Conservation (phyloP, 2,329 filamentous ascomycete genomes). For the Fusarium circinatum region DNA sequence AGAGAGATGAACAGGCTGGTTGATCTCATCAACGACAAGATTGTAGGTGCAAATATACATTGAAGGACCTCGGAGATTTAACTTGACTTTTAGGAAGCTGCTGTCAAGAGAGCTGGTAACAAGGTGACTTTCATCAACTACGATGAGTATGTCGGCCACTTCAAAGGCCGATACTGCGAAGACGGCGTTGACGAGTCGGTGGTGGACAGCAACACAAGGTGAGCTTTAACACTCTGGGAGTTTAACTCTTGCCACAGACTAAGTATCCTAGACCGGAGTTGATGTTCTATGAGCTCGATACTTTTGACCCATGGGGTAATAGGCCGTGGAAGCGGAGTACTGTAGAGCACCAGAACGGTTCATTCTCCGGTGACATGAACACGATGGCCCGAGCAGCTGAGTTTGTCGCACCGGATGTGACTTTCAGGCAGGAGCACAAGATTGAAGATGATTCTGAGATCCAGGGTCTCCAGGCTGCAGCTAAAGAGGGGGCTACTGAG, state of each 20-base stretch:
- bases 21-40: conserved; percentile 6
- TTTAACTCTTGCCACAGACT: accelerated
- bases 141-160: conserved; percentile 5
- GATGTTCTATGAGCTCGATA: conserved; percentile 20
- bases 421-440: background rate
- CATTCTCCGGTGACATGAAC: conserved; percentile 3
- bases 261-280: background rate
- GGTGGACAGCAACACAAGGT: conserved; percentile 4
- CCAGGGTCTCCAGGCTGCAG: background rate
- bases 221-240: too few relatives aligned
- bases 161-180: conserved; percentile 9
- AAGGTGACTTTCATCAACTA: conserved; percentile 1
- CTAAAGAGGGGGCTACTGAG: background rate
- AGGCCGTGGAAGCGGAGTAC: conserved; percentile 9
- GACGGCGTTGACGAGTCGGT: background rate
- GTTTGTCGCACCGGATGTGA: background rate
- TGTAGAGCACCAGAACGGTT: background rate
- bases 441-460: background rate
- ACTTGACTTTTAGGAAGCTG: background rate
- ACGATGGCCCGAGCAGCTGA: background rate
- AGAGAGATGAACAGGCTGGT: conserved; percentile 7
- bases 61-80: accelerated
- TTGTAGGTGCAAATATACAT: background rate
- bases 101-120: background rate
- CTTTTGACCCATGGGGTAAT: background rate